Percentiles rank a stretch among this genome's conserved stretches.
Conservation (phyloP, 1,139 yeast genomes). For the Scheffersomyces insectosa region DNA sequence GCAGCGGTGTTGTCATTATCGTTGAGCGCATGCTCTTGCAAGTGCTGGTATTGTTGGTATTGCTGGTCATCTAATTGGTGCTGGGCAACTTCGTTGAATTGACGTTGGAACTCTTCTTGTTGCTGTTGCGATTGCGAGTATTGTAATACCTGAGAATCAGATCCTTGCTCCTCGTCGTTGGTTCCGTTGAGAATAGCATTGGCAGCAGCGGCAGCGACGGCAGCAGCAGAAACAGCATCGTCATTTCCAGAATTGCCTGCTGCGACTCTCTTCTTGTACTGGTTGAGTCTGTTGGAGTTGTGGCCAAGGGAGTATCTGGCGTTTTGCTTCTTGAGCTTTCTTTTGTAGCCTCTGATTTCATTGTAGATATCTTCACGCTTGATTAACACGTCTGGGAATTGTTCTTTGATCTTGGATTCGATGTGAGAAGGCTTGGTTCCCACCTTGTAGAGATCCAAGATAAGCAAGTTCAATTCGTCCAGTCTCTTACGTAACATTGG, state of each 20-base stretch:
- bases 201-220: neutral
- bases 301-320: conserved; percentile 7
- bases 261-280: conserved; percentile 27
- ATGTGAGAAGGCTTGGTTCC: conserved; percentile 63
- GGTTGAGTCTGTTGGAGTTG: conserved; percentile 10
- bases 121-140: conserved; percentile 29
- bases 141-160: conserved; percentile 22
- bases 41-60: conserved; percentile 35
- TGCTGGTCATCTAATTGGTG: conserved; percentile 30
- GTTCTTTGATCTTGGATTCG: conserved; percentile 53
- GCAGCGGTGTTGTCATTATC: conserved; percentile 34
- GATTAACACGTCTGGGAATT: conserved; percentile 55
- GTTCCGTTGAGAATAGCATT: conserved; percentile 12
- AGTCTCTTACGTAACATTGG: conserved; percentile 59
- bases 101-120: conserved; percentile 42
- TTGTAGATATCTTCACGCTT: conserved; percentile 60
- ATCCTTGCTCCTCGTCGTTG: conserved; percentile 10
- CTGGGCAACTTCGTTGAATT: conserved; percentile 38
- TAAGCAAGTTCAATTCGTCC: conserved; percentile 53
- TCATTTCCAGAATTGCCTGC: conserved; percentile 28
- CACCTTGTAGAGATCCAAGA: conserved; percentile 52
- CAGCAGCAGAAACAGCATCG: conserved; percentile 24
- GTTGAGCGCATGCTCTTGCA: conserved; percentile 26
- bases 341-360: conserved; percentile 59
- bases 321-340: conserved; percentile 50